Base-by-base conservation (phyloP, 768 basidiomycete genomes). In the Psilocybe cyanescens region DNA sequence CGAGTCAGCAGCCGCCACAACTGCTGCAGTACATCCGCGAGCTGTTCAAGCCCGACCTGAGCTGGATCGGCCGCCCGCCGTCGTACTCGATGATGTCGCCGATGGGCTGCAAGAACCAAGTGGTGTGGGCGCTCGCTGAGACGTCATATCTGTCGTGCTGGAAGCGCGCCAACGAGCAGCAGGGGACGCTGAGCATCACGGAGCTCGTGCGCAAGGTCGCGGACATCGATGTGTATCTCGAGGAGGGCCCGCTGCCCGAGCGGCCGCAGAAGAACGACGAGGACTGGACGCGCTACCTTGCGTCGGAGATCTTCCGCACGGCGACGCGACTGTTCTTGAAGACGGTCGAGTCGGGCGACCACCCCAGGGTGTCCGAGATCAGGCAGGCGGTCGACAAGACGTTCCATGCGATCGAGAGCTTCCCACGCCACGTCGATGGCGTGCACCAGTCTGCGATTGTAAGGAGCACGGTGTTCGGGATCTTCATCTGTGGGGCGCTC, bases 61-160 rank as follows among this genome's bases (percentile, higher is more conserved):
- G 79, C 49, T 80, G 76, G 63, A 71, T 84, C 52, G 68, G 71
- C 24, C 76, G 77, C 35, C 68, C 71, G 17, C 66, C 75, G 46
- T 77, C 81, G 68, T 79, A 85, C 58, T 86, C 86, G n/a, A 94
- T 94, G 92, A 79, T 92, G 75, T 79, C 82, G 47, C 83, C 91
- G 4, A 94, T 95, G 91, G 92, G 92, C 17, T 93, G 92, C 78
- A 88, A 90, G 67, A 92, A 93, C 74, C 76, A 79, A 61, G 85
- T 91, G 57, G 85, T 94, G 51, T 88, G 90, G 80, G 91, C 90
- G 29, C 79, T 94, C 47, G 90, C 93, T 3, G 86, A 92, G 76
- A 89, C 85, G 39, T 85, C 88, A 9, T 76, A 74, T 17, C 81
- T 95, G 14, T 81, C 88, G 45, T 67, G 62, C 55, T 94, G 90